Evolutionary conservation across 2,329 filamentous ascomycete genomes (phyloP), one percentile per base, ranked within the genome.

Genomic region (Teratosphaeria gauchensis): DNA sequence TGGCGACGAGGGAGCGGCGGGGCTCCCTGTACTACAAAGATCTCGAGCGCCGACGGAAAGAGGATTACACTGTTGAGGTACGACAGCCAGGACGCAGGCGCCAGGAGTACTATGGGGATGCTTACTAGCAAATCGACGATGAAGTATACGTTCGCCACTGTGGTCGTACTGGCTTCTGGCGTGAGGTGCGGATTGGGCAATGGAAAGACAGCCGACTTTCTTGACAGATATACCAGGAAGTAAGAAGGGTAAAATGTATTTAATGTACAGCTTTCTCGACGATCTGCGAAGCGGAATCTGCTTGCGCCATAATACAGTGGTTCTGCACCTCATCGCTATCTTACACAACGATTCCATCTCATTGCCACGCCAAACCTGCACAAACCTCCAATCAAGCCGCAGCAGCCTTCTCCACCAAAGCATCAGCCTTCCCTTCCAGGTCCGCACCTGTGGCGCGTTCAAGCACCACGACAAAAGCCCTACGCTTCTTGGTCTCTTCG

Each of bases 11-110:
- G 46, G 61, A 65, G 62, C 66, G 73, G 67, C 71, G 74, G 54
- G 74, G 74, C 16, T 75, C 74, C 14, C 68, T 75, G 53, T 76
- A 76, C 66, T 73, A 72, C 58, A 67, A 73, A 58, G 74, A 76
- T 58, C 54, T 73, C 28, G 70, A 72, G 53, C 68, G 70, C 35
- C 71, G 71, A 61, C 68, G 70, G 54, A 57, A 56, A 42, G 68
- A 70, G 59, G 65, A 66, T 58, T 76, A 76, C 69, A 66, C 67
- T 42, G 72, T 76, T 56, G 74, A 76, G 61, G 70, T 75, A 61
- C 72, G 74, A 38, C 71, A 76, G 64, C 74, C 74, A 33, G 57
- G 59, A n/a, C 35, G 58, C 38, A 54, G 59, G 9, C 31, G 53
- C 42, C n/a, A 48, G 16, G 19, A n/a, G 8, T 19, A 6, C n/a